These are phyloP conservation scores for Aspergillus sp. DNA, from an alignment of 2,329 filamentous ascomycete species.

Conservation along the genomic window DNA sequence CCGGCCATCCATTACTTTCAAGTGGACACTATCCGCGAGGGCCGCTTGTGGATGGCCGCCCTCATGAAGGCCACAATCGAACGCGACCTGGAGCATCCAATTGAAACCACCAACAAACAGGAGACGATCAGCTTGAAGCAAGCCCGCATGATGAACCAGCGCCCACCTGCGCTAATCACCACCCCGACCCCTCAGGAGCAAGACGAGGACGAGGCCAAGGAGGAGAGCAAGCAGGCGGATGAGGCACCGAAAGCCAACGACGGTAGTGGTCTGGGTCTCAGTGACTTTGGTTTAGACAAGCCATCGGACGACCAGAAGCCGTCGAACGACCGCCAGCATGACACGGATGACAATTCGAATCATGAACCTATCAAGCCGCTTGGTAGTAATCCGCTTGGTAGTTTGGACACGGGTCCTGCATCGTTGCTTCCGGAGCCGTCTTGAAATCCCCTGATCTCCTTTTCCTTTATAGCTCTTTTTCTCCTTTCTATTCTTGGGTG, in stretches of 20 bases:
- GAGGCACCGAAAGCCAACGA: constrained; percentile 12
- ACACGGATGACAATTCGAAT: no score
- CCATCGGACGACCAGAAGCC: constrained; percentile 8
- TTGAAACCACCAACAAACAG: constrained; percentile 90
- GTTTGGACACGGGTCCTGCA: constrained; percentile 17
- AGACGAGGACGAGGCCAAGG: constrained; percentile 19
- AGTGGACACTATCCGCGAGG: constrained; percentile 79
- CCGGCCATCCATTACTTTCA: constrained; percentile 97
- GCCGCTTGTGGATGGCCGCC: constrained; percentile 94
- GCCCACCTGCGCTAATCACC: constrained; percentile 79
- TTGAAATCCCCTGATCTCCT: constrained; percentile 3
- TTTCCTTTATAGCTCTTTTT: background rate
- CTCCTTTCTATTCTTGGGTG: background rate
- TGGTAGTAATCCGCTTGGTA: constrained; percentile 22
- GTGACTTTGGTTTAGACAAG: constrained; percentile 20
- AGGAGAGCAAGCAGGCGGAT: constrained; percentile 2
- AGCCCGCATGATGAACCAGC: constrained; percentile 76
- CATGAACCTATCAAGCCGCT: constrained; percentile 10
- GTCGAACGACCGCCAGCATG: constrained; percentile 5
- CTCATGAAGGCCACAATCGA: constrained; percentile 99
- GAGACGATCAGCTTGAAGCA: constrained; percentile 91
- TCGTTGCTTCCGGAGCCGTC: constrained; percentile 22
- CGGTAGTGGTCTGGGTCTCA: constrained; percentile 24
- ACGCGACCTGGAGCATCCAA: constrained; percentile 65
- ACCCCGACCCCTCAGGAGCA: constrained; percentile 23